A percentile compares a stretch with the other conserved stretches of the same genome.
Conservation (phyloP, 108 stramenopile genomes). For the Skeletonema tropicum region DNA sequence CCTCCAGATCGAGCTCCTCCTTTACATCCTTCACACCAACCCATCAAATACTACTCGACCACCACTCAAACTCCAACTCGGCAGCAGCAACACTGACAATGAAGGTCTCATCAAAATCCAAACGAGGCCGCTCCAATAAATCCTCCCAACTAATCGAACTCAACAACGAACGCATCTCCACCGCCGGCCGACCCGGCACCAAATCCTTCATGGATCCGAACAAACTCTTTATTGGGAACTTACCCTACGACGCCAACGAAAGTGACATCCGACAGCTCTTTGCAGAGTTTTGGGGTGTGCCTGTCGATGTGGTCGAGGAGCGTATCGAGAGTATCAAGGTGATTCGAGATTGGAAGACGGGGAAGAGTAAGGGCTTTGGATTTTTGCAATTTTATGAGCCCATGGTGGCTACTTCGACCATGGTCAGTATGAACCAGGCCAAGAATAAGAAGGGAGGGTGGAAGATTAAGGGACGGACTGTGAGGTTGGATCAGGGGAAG, state of each 20-base stretch:
- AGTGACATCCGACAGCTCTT: slow-evolving; percentile 49
- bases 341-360: slow-evolving; percentile 88
- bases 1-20: background rate
- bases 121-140: slow-evolving; percentile 38
- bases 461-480: slow-evolving; percentile 53
- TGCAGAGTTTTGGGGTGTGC: slow-evolving; percentile 55
- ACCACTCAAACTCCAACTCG: background rate
- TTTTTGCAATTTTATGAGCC: slow-evolving; percentile 82
- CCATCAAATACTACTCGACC: background rate
- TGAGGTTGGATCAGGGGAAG: slow-evolving; percentile 74
- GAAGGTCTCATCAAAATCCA: slow-evolving; percentile 27
- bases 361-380: slow-evolving; percentile 86
- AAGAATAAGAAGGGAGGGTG: slow-evolving; percentile 36
- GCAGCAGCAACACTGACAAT: slow-evolving; percentile 2
- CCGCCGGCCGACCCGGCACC: slow-evolving; percentile 75
- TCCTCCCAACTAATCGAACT: slow-evolving; percentile 38
- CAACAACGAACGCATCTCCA: slow-evolving; percentile 39
- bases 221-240: slow-evolving; percentile 66
- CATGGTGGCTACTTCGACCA: slow-evolving; percentile 79
- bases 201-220: slow-evolving; percentile 68
- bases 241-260: slow-evolving; percentile 54
- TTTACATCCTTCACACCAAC: background rate
- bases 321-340: slow-evolving; percentile 51
- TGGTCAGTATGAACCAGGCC: slow-evolving; percentile 51
- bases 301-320: slow-evolving; percentile 44